phyloP scores from a whole-genome alignment of 345 rosid species.

The Aquilaria yunnanensis region DNA sequence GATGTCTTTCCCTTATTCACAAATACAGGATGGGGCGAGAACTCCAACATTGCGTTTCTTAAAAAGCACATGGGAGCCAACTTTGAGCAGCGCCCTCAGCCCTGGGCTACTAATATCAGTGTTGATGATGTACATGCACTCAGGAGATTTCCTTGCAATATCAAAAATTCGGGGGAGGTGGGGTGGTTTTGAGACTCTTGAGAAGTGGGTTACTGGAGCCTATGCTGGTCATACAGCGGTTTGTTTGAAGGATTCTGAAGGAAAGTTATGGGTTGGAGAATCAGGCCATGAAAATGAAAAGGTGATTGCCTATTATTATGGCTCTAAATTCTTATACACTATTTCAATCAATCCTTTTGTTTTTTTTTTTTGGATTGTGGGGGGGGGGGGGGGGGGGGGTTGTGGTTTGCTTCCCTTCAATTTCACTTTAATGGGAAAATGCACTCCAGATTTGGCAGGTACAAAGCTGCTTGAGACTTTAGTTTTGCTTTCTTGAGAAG shows the following conservation, averaged over 20 bases:
- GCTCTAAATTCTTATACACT: no score
- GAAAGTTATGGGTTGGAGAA: conserved; percentile 89
- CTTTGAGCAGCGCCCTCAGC: conserved; percentile 60
- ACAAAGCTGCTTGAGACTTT: no score
- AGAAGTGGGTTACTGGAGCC: conserved; percentile 96
- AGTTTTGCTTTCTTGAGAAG: no score
- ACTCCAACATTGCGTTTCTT: conserved; percentile 63
- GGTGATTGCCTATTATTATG: conserved; percentile 24
- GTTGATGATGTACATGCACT: conserved; percentile 50
- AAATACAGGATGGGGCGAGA: conserved; percentile 89
- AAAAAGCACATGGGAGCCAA: conserved; percentile 80
- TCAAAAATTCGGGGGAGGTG: conserved; percentile 81
- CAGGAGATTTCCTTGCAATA: conserved; percentile 80
- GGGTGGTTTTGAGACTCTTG: conserved; percentile 93
- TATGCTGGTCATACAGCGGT: conserved; percentile 91
- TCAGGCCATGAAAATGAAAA: conserved; percentile 88
- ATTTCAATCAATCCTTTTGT: neutral
- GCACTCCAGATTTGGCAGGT: no score
- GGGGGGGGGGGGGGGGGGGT: no score
- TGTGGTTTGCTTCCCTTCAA: no score
- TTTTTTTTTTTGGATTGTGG: neutral
- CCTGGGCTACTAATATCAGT: conserved; percentile 64
- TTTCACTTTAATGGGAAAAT: no score
- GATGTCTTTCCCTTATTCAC: conserved; percentile 90
- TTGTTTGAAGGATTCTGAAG: conserved; percentile 77